A percentile compares a stretch with the other conserved stretches of the same genome.
These are phyloP conservation scores for Choricystis sp. DNA, from an alignment of 139 green algal genomes.

Conservation along the genomic window DNA sequence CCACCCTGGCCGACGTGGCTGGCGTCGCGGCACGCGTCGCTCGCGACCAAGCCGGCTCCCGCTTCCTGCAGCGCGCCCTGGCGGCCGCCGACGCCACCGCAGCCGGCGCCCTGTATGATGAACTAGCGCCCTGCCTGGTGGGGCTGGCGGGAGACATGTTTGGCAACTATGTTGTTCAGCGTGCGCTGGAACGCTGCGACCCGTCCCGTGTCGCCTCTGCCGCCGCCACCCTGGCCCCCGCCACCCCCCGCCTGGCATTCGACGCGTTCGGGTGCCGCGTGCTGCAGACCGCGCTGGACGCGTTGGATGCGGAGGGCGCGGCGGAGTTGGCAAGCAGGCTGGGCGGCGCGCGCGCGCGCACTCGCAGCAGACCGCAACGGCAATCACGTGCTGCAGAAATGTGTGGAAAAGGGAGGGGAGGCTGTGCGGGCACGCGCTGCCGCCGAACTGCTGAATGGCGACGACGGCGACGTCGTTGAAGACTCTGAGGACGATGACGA, in stretches of 20 bases:
- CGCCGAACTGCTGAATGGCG: not conserved
- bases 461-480: too few species aligned
- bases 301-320: too few species aligned
- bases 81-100: too few species aligned
- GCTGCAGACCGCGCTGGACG: not conserved
- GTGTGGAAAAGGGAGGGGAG: not conserved
- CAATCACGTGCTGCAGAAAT: not conserved
- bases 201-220: not conserved
- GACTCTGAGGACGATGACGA: not conserved
- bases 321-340: not conserved
- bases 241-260: not conserved
- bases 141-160: not conserved
- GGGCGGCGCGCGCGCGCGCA: too few species aligned
- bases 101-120: not conserved
- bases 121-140: not conserved
- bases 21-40: not conserved
- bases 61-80: not conserved
- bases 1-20: not conserved
- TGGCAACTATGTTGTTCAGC: not conserved
- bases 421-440: too few species aligned
- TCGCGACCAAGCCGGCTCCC: not conserved
- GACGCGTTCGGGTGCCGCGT: not conserved
- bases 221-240: not conserved
- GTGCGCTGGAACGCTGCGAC: not conserved
- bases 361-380: not conserved